Conservation (phyloP, 2,329 filamentous ascomycete species). For the Alternaria rosae region DNA sequence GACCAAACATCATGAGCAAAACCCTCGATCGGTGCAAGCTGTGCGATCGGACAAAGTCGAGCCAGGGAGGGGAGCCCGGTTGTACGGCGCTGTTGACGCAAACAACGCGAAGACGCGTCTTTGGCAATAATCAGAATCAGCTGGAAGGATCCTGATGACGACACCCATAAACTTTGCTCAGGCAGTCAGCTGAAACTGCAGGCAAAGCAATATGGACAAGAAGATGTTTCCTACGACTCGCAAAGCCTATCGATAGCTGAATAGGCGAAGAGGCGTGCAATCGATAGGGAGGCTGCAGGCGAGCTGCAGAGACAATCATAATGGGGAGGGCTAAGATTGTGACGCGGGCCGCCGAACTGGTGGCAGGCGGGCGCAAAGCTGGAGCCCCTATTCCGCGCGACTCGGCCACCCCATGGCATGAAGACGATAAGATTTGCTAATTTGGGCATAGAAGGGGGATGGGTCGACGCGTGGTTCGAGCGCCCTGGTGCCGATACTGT, state of each 20-base stretch:
- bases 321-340: conserved; percentile 40
- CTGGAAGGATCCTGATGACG: conserved; percentile 2
- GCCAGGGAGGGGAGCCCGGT: neutral
- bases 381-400: conserved; percentile 23
- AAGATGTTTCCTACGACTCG: neutral
- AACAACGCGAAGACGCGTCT: neutral
- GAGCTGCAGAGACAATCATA: conserved; percentile 37
- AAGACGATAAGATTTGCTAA: conserved; percentile 30
- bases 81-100: neutral
- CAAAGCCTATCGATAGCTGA: conserved; percentile 19
- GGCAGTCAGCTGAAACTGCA: neutral
- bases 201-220: conserved; percentile 1
- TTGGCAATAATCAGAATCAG: neutral
- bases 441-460: conserved; percentile 20
- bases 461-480: conserved; percentile 15
- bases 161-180: neutral
- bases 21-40: conserved; percentile 5
- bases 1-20: neutral
- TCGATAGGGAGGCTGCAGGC: conserved; percentile 26
- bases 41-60: conserved; percentile 7
- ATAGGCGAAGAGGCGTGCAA: conserved; percentile 14
- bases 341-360: conserved; percentile 26
- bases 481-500: conserved; percentile 15
- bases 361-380: conserved; percentile 21
- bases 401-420: conserved; percentile 22